Percentiles rank a stretch among this genome's conserved stretches.
phyloP scores from a whole-genome alignment of 2,329 filamentous ascomycete genomes.

The Talaromyces pinophilus region DNA sequence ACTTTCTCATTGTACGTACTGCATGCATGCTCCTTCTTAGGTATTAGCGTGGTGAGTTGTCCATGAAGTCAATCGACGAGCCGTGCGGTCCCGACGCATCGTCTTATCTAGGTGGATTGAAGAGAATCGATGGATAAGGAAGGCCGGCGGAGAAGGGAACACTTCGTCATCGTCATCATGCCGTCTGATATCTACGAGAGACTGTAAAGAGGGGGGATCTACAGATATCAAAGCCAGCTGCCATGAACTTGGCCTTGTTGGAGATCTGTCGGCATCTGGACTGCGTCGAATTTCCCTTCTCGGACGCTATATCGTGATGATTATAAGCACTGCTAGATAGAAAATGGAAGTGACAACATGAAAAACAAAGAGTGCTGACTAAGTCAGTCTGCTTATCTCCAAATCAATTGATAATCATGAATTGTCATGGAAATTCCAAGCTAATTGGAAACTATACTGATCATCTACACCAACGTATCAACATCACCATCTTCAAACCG shows the following conservation, averaged over 20 bases:
- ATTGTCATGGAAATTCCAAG: background rate
- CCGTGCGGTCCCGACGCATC: constrained; percentile 2
- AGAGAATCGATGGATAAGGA: background rate
- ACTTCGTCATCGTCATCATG: background rate
- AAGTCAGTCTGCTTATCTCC: background rate
- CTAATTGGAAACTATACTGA: background rate
- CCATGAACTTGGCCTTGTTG: background rate
- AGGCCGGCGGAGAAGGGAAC: constrained; percentile 3
- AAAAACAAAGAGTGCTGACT: background rate
- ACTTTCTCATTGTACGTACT: background rate
- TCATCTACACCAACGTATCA: constrained; percentile 9
- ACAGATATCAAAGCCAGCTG: background rate
- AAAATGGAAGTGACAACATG: background rate
- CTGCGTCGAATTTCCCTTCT: constrained; percentile 1
- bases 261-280: background rate
- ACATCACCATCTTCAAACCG: constrained; percentile 26
- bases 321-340: background rate
- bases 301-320: background rate
- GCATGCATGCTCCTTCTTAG: background rate
- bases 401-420: background rate
- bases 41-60: constrained; percentile 16
- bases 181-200: background rate
- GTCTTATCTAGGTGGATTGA: constrained; percentile 13
- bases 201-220: background rate
- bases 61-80: background rate